Base-by-base conservation (phyloP, 345 rosid species). In the Hibiscus mutabilis region DNA sequence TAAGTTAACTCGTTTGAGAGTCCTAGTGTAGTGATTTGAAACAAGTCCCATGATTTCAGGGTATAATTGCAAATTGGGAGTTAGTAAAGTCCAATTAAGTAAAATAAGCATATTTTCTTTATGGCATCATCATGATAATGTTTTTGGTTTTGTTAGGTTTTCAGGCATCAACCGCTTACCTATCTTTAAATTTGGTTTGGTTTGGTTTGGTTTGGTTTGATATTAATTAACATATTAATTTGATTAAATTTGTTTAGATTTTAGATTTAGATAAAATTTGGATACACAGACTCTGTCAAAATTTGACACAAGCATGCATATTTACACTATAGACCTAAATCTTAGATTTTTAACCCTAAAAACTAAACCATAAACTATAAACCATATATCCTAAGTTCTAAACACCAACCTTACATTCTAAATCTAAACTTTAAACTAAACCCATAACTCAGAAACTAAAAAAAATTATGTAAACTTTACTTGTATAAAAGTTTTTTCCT, bases 161-260 rank as follows among this genome's bases (percentile, higher is more conserved):
- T 66, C 1, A 46, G 22, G 24, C 37, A 51, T 4, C 1, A n/a
- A 66, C 70, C 7, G 35, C 19, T 25, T 66, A 47, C 57, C 70
- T 25, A 25, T 47, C 35, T 66, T 47, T 66, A 25, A n/a, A 66
- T 24, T 47, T 66, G 24, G 57, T 66, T 65, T 60, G 44, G 44
- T 24, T 47, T 66, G 24, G 57, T 66, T 65, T 60, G 44, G 44
- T n/a, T n/a, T n/a, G n/a, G n/a, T 40, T 40, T 40, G 19, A 12
- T 24, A 14, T 49, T 13, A 16, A 61, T 27, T 2, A 27, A 29
- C 42, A 16, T 40, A 60, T 4, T 31, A 7, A 1, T 16, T 31
- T 37, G 42, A 22, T 31, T n/a, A 16, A 60, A n/a, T 46, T 44
- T 44, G 15, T 44, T 11, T 44, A 13, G 9, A 10, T 44, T 2